Base-by-base conservation (phyloP, 345 rosid genomes). In the Viola odorata region DNA sequence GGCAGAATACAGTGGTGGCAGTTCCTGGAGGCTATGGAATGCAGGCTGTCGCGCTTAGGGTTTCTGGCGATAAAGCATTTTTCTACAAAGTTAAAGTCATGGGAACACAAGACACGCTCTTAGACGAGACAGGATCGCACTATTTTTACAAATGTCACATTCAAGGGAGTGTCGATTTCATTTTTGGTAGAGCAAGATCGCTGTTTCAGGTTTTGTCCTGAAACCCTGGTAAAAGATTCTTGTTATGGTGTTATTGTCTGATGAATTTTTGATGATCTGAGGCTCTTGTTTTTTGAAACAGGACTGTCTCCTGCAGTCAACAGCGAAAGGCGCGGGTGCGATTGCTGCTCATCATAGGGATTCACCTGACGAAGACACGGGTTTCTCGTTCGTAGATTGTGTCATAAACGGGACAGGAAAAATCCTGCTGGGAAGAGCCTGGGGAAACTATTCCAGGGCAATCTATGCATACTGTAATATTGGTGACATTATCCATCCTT, bases 21-120 rank as follows among this genome's bases (percentile, higher is more conserved):
- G 76, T 60, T 54, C 79, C 97, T 1, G 85, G 94, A 67, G 85
- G 68, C 12, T 16, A 9, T 13, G 96, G 97, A 57, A 87, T 68
- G 85, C 99, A 94, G 68, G 97, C 89, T 4, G 99, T 80, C 16
- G 97, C 99, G 3, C 60, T 92, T 12, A 78, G 91, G 53, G 41
- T 94, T 50, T 61, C 78, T 0, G 95, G 91, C 1, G 90, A 87
- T 54, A 86, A 84, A 66, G 90, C 96, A 7, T 72, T 90, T 87
- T 85, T 94, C 53, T 88, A 86, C 68, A 90, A 37, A 72, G 83
- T 86, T 8, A 75, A 81, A 32, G 78, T 87, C 37, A 50, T 85
- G 60, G 99, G 97, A 63, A 71, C 96, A 40, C 99, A 94, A 75
- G 99, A 94, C 71, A 94, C 97, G 0, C 96, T 94, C 45, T 61